These are phyloP conservation scores for Globisporangium radiosum DNA, from an alignment of 352 stramenopile genomes.

Conservation along the genomic window DNA sequence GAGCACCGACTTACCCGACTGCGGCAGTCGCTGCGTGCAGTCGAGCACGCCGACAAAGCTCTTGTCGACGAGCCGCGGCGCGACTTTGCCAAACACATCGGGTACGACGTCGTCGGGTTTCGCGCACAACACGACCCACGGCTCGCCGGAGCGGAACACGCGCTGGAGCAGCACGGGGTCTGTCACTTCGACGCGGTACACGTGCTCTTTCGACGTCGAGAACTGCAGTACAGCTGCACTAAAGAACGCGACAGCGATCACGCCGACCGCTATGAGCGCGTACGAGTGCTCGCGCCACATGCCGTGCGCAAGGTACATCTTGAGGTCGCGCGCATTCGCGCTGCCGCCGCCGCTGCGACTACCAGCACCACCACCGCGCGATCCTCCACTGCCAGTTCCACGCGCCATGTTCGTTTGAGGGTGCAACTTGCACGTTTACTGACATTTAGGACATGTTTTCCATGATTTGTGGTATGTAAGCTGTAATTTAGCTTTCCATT, in stretches of 20 bases:
- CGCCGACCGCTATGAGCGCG: slow-evolving; percentile 33
- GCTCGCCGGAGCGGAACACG: slow-evolving; percentile 76
- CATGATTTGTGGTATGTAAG: background rate
- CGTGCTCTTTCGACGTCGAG: slow-evolving; percentile 44
- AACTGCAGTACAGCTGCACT: slow-evolving; percentile 58
- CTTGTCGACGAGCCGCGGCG: slow-evolving; percentile 44
- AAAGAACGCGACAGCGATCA: slow-evolving; percentile 60
- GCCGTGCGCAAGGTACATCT: slow-evolving; percentile 76
- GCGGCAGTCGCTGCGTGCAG: slow-evolving; percentile 49
- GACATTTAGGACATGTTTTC: too few relatives aligned
- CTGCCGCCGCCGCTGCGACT: slow-evolving; percentile 20
- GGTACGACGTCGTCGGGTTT: slow-evolving; percentile 62
- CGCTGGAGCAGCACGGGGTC: slow-evolving; percentile 46
- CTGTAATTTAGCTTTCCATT: too few relatives aligned
- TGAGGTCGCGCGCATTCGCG: slow-evolving; percentile 67
- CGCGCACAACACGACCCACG: slow-evolving; percentile 75
- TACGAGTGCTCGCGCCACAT: slow-evolving; percentile 81
- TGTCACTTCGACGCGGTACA: slow-evolving; percentile 59
- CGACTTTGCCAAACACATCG: slow-evolving; percentile 62
- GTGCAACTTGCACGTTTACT: too few relatives aligned
- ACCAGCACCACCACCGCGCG: slow-evolving; percentile 1
- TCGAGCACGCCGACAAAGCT: slow-evolving; percentile 67
- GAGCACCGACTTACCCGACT: slow-evolving; percentile 50
- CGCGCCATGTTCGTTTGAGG: background rate
- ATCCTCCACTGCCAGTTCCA: too few relatives aligned